phyloP scores from a whole-genome alignment of 2,329 filamentous ascomycete genomes.

The Ophiocordyceps camponoti-saundersi region DNA sequence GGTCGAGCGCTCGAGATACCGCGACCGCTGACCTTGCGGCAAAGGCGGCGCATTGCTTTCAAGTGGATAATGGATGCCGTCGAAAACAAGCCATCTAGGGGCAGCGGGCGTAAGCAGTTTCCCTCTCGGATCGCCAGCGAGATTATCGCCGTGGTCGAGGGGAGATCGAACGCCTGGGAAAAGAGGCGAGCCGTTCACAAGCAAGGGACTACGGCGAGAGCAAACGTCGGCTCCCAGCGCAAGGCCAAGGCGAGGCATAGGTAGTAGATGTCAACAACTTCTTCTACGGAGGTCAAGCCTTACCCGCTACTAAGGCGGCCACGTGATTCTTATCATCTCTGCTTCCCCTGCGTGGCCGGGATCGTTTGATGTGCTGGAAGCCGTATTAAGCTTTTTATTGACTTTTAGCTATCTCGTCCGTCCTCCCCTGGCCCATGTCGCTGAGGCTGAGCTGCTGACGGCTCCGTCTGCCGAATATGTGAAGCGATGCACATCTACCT shows the following conservation, averaged over 20 bases:
- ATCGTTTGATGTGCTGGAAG: too few relatives aligned
- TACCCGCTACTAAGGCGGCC: too few relatives aligned
- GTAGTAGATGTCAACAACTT: background rate
- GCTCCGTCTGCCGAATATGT: too few relatives aligned
- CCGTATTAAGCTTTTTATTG: too few relatives aligned
- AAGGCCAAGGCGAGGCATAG: constrained; percentile 18
- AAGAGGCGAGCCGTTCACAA: constrained; percentile 64
- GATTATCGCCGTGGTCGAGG: constrained; percentile 75
- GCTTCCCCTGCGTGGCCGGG: too few relatives aligned
- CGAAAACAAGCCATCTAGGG: constrained; percentile 56
- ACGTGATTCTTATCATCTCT: too few relatives aligned
- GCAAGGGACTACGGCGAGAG: constrained; percentile 58
- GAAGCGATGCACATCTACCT: too few relatives aligned
- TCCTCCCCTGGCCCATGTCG: too few relatives aligned
- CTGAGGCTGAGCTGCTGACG: too few relatives aligned
- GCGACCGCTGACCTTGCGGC: constrained; percentile 54
- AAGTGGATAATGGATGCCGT: constrained; percentile 82
- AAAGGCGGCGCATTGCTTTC: constrained; percentile 64
- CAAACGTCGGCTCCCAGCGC: constrained; percentile 41
- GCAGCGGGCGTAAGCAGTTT: constrained; percentile 55
- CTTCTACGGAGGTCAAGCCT: too few relatives aligned
- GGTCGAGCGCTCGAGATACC: constrained; percentile 73
- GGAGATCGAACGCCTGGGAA: constrained; percentile 71
- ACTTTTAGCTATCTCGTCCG: too few relatives aligned
- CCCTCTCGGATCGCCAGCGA: constrained; percentile 70